These are phyloP conservation scores for Fusarium sterilihyphosum DNA, from an alignment of 2,329 filamentous ascomycete genomes.

Conservation along the genomic window DNA sequence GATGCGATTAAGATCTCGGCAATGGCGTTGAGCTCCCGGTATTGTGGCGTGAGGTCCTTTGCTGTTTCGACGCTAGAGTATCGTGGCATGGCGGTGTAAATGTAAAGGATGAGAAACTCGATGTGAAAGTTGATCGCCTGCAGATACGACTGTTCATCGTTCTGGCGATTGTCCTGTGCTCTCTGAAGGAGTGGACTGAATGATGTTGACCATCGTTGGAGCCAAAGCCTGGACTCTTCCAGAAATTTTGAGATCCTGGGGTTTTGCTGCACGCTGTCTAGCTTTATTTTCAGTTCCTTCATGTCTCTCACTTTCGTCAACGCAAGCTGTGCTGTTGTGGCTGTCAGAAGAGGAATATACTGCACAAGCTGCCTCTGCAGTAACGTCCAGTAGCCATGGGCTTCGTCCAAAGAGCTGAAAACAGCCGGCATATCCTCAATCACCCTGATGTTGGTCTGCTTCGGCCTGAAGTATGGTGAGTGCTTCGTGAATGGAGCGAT, in stretches of 20 bases:
- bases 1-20: constrained; percentile 50
- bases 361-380: constrained; percentile 52
- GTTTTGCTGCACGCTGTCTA: constrained; percentile 46
- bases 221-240: constrained; percentile 50
- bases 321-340: constrained; percentile 45
- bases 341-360: constrained; percentile 49
- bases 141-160: constrained; percentile 44
- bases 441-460: constrained; percentile 43
- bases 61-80: constrained; percentile 51
- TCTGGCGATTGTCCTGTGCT: constrained; percentile 36
- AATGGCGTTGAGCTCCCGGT: constrained; percentile 53
- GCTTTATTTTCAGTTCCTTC: constrained; percentile 44
- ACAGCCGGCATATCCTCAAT: constrained; percentile 47
- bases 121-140: constrained; percentile 54
- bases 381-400: constrained; percentile 51
- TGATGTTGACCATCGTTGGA: constrained; percentile 53
- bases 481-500: constrained; percentile 52
- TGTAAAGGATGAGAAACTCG: constrained; percentile 54
- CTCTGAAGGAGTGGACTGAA: constrained; percentile 50
- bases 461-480: constrained; percentile 51
- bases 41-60: constrained; percentile 53
- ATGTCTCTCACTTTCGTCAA: constrained; percentile 42
- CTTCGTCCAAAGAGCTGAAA: constrained; percentile 49
- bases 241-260: constrained; percentile 47
- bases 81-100: constrained; percentile 52